These are phyloP conservation scores for Nicotiana benthamiana DNA, from an alignment of 257 asterid species.

Conservation along the genomic window DNA sequence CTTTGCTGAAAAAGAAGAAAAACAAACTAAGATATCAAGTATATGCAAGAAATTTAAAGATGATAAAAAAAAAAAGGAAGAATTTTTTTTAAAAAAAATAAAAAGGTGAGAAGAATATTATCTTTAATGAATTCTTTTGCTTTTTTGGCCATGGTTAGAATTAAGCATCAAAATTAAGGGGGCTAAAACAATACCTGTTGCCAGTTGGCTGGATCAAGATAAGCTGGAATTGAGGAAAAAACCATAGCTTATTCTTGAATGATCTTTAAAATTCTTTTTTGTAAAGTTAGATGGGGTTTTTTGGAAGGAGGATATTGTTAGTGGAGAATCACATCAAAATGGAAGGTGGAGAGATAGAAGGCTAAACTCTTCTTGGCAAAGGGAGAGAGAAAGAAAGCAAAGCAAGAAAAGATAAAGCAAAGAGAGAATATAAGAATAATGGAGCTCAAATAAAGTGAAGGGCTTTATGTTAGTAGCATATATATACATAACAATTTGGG, in stretches of 20 bases:
- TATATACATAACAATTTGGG: constrained; percentile 17
- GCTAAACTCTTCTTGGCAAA: background rate
- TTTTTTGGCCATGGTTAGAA: constrained; percentile 35
- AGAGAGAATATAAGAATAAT: constrained; percentile 72
- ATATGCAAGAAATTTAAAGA: constrained; percentile 42
- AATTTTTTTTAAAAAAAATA: background rate
- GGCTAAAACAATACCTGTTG: constrained; percentile 50
- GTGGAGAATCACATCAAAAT: constrained; percentile 94
- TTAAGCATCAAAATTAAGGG: constrained; percentile 24
- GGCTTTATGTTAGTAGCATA: constrained; percentile 56
- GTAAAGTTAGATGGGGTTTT: constrained; percentile 65
- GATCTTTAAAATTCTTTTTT: constrained; percentile 60
- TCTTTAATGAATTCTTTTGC: constrained; percentile 34
- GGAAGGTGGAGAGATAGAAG: constrained; percentile 21
- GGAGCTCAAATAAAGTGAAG: constrained; percentile 74
- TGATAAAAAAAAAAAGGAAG: constrained; percentile 14
- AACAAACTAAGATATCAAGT: constrained; percentile 15
- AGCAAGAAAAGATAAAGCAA: background rate
- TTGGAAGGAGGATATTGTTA: constrained; percentile 23
- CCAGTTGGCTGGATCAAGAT: constrained; percentile 99
- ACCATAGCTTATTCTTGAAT: constrained; percentile 48
- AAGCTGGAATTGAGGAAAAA: constrained; percentile 90
- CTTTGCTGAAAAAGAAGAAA: constrained; percentile 21
- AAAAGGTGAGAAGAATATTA: constrained; percentile 40
- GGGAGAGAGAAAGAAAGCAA: constrained; percentile 24